Evolutionary conservation across 1,139 yeast species (phyloP).

Genomic region (Saccharomycopsis hybrid): DNA sequence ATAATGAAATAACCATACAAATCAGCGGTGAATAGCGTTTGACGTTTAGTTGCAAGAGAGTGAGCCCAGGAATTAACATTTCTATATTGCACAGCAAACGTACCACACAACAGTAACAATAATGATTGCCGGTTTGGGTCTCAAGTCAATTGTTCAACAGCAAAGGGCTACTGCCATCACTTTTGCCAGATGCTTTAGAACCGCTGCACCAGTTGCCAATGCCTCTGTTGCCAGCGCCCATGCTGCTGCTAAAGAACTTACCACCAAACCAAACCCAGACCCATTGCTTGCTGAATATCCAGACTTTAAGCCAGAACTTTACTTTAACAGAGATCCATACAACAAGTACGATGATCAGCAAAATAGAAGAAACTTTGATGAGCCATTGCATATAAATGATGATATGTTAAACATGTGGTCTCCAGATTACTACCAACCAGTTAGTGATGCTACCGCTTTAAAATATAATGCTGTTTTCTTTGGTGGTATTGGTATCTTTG

Average conservation of each 20-base stretch:
- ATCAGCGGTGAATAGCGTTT: too few species aligned
- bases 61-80: too few species aligned
- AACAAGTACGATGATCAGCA: constrained; percentile 75
- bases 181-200: constrained; percentile 5
- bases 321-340: constrained; percentile 65
- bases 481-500: constrained; percentile 48
- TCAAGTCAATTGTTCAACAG: background rate
- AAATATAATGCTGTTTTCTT: constrained; percentile 46
- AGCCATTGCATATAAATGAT: constrained; percentile 64
- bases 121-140: constrained; percentile 9
- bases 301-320: constrained; percentile 38
- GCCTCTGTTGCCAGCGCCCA: too few species aligned
- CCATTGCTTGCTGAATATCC: constrained; percentile 41
- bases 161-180: background rate
- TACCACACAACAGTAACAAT: too few species aligned
- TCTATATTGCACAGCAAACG: too few species aligned
- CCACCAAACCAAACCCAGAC: constrained; percentile 12
- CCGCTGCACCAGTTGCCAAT: constrained; percentile 5
- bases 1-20: too few species aligned
- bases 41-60: too few species aligned
- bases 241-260: background rate
- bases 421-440: constrained; percentile 65
- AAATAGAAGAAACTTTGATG: constrained; percentile 70
- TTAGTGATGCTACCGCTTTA: constrained; percentile 56
- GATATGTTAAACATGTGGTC: constrained; percentile 84